Percentiles rank a stretch among this genome's conserved stretches.
Conservation (phyloP, 176 grass and related monocot genomes). For the Avena insularis region DNA sequence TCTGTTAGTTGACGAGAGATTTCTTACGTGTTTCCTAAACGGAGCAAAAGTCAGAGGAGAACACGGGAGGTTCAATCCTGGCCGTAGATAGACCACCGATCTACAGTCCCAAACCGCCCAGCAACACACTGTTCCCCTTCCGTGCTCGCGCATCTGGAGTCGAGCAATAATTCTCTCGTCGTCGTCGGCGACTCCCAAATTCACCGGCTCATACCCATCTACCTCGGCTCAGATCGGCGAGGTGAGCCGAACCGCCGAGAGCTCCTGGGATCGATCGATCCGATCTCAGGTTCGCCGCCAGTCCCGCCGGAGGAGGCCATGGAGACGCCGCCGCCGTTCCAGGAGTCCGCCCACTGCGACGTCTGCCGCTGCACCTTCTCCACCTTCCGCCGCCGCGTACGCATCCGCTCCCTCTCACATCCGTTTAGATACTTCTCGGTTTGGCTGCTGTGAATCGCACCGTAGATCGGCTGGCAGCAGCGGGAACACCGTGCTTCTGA, state of each 20-base stretch:
- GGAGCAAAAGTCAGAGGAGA: neutral
- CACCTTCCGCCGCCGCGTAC: slow-evolving; percentile 95
- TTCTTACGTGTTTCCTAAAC: neutral
- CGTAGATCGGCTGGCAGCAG: neutral
- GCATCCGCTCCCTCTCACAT: neutral
- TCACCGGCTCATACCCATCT: neutral
- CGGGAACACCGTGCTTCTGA: neutral
- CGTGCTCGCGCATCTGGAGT: neutral
- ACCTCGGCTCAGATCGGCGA: slow-evolving; percentile 44
- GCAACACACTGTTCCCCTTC: neutral
- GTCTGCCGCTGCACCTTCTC: slow-evolving; percentile 92
- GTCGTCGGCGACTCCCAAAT: slow-evolving; percentile 7
- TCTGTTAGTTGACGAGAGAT: neutral
- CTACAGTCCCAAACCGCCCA: neutral
- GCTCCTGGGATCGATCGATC: neutral
- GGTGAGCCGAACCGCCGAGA: neutral
- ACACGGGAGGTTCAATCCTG: neutral
- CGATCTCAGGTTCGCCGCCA: neutral
- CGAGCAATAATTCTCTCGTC: neutral
- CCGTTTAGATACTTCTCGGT: neutral
- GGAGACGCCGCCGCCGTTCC: slow-evolving; percentile 86
- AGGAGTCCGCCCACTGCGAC: slow-evolving; percentile 87
- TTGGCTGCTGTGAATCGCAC: neutral
- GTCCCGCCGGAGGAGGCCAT: slow-evolving; percentile 4
- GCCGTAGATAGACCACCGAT: neutral